Conservation (phyloP, 2,329 filamentous ascomycete species). For the Fusarium verticillioides region DNA sequence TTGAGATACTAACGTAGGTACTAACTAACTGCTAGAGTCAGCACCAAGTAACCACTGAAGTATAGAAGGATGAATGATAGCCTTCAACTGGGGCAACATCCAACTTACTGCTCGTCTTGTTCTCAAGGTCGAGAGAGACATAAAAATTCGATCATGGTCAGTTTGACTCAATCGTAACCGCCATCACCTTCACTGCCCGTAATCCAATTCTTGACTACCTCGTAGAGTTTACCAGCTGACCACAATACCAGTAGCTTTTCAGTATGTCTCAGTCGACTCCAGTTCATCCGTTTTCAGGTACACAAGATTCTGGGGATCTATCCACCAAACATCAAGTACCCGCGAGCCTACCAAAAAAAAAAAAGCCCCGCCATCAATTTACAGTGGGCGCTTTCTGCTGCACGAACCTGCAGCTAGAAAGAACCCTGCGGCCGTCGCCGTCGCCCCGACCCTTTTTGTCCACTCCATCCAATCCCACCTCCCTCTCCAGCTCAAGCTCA, state of each 20-base stretch:
- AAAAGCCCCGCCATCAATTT: slow-evolving; percentile 35
- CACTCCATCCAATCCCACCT: slow-evolving; percentile 22
- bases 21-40: background rate
- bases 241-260: background rate
- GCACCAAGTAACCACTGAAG: background rate
- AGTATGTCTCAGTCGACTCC: slow-evolving; percentile 4
- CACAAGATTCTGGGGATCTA: background rate
- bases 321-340: slow-evolving; percentile 15
- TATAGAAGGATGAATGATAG: background rate
- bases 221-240: background rate
- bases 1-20: background rate
- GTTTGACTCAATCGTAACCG: background rate
- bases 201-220: background rate
- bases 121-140: background rate
- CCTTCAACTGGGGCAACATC: background rate
- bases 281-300: slow-evolving; percentile 5
- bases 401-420: slow-evolving; percentile 30
- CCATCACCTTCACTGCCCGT: background rate
- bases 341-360: background rate
- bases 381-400: slow-evolving; percentile 18
- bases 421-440: slow-evolving; percentile 37
- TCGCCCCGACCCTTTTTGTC: slow-evolving; percentile 37
- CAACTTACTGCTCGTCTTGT: background rate
- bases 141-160: background rate
- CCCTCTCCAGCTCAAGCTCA: slow-evolving; percentile 3